Base-by-base conservation (phyloP, 2,329 filamentous ascomycete genomes). In the Colletotrichum sp. region DNA sequence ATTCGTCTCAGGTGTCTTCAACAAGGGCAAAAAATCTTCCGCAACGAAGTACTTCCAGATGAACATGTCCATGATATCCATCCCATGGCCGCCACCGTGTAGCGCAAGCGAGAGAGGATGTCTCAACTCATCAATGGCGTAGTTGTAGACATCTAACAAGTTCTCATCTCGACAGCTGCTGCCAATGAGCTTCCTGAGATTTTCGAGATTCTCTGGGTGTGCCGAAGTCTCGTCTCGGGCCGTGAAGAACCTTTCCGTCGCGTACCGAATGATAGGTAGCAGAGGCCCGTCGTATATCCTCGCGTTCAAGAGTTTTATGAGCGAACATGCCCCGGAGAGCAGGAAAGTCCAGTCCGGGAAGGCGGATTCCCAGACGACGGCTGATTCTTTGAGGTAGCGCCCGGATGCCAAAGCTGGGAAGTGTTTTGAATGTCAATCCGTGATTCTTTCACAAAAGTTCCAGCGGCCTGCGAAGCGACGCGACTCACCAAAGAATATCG, bases 11-110 rank as follows among this genome's bases (percentile, higher is more conserved):
- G 75, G 67, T 8, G 62, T 71, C 30, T 79, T 79, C 9, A 87
- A 76, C 18, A 87, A 77, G 9, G 83, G 80, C 7, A 87, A 72
- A 32, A 86, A 84, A 7, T 83, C 82, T 52, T 85, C 81, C 3
- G 82, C 79, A 1, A 85, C 80, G 16, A 77, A 71, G 77, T 84
- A 87, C 57, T 86, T 80, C 85, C 85, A 87, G 7, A 85, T 79
- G 76, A 87, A 86, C 4, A 85, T 79, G 71, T 87, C 86, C 3
- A 82, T 79, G 8, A 83, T 79, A 59, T 88, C 86, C 66, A 79
- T 78, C 15, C 55, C 64, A 36, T 34, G 44, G 6, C 64, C 73
- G 2, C 59, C 73, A 4, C 36, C 44, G 5, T 69, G 21, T 28
- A 73, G 8, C 16, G 71, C 63, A 15, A 79, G 69, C 12, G 67